phyloP scores from a whole-genome alignment of 129 eudicot genomes.

The Centaurea solstitialis region DNA sequence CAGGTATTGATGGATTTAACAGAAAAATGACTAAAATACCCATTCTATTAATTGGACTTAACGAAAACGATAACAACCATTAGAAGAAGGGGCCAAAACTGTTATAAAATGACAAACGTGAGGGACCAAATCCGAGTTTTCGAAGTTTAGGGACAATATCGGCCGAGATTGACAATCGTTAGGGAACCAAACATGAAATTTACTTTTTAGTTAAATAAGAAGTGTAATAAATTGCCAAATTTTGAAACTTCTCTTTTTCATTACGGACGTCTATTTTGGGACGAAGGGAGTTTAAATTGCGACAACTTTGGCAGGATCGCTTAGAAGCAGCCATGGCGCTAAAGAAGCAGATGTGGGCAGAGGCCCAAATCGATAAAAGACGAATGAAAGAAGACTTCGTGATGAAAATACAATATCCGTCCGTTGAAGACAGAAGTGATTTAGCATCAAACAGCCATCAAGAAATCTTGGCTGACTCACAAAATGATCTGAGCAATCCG shows the following conservation, averaged over 20 bases:
- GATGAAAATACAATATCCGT: constrained; percentile 48
- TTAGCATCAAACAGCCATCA: constrained; percentile 34
- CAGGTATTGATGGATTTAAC: too few species aligned
- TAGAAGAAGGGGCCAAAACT: too few species aligned
- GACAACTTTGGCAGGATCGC: constrained; percentile 64
- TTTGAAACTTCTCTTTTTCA: neutral
- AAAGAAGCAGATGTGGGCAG: constrained; percentile 98
- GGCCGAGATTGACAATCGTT: too few species aligned
- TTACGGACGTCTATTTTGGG: neutral
- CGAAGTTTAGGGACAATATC: too few species aligned
- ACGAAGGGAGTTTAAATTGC: constrained; percentile 5
- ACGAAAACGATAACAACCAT: too few species aligned
- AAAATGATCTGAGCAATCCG: constrained; percentile 22
- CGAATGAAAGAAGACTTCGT: constrained; percentile 68
- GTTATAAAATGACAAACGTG: too few species aligned
- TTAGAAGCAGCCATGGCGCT: constrained; percentile 84
- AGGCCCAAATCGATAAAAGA: constrained; percentile 80
- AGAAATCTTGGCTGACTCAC: constrained; percentile 42
- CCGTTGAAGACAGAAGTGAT: constrained; percentile 45
- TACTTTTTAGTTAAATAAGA: neutral
- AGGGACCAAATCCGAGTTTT: too few species aligned
- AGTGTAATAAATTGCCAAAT: neutral
- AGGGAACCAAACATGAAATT: too few species aligned
- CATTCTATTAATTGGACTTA: too few species aligned
- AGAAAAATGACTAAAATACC: too few species aligned